Percentiles rank a stretch among this genome's conserved stretches.
These are phyloP conservation scores for Acanthamoeba lenticulata DNA, from an alignment of 208 protist species.

Conservation along the genomic window DNA sequence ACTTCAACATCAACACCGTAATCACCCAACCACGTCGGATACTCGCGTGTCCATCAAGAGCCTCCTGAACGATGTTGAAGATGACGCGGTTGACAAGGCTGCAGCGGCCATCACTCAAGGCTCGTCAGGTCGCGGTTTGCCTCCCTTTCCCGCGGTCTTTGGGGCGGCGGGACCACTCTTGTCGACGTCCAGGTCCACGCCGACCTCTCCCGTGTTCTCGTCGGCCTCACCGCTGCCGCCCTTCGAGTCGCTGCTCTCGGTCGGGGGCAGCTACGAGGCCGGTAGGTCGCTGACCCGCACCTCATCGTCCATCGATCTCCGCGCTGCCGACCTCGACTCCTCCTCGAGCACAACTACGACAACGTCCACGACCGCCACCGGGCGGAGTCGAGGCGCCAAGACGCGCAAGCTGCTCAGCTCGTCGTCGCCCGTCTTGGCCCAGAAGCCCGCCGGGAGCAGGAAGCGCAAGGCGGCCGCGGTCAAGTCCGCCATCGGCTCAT, in stretches of 20 bases:
- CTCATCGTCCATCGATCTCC: not conserved
- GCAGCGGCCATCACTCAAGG: not conserved
- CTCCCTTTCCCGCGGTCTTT: not conserved
- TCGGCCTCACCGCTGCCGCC: not conserved
- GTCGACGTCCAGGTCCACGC: not conserved
- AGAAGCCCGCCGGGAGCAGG: not conserved
- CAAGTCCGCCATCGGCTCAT: not conserved
- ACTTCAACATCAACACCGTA: not conserved
- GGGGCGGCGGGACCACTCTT: not conserved
- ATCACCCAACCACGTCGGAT: not conserved
- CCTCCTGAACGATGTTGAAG: not conserved
- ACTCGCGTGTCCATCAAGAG: not conserved
- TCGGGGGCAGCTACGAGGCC: not conserved
- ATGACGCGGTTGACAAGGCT: not conserved
- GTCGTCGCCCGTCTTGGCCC: not conserved
- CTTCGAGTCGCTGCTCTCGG: not conserved
- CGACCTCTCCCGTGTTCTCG: not conserved
- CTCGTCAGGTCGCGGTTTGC: no score
- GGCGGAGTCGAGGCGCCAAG: no score
- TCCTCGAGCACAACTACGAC: not conserved
- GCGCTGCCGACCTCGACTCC: no score
- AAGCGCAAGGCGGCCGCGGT: not conserved
- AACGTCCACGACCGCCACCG: not conserved
- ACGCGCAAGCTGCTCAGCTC: constrained; percentile 26
- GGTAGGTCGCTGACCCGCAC: not conserved